These are phyloP conservation scores for Capsella bursapastoris DNA, from an alignment of 345 rosid species.

Conservation along the genomic window DNA sequence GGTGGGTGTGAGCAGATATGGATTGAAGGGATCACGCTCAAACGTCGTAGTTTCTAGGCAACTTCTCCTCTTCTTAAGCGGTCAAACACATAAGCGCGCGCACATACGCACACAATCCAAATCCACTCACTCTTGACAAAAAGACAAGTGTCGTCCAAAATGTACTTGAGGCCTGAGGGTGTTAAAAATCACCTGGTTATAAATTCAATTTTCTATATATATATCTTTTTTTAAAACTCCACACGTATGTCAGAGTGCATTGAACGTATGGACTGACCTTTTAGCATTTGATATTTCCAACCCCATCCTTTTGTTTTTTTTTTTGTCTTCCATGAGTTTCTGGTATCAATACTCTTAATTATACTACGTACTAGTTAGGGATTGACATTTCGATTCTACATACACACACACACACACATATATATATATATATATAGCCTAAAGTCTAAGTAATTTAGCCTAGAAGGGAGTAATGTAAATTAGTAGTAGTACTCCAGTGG, in stretches of 20 bases:
- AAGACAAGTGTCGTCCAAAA: conserved; percentile 27
- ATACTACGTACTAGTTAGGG: neutral
- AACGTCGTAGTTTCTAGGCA: conserved; percentile 17
- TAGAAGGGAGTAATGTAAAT: neutral
- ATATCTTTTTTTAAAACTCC: neutral
- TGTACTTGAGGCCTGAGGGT: neutral
- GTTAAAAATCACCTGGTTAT: neutral
- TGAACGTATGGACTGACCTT: conserved; percentile 12
- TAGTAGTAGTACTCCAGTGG: neutral
- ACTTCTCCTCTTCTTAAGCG: neutral
- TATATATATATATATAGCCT: neutral
- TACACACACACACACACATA: neutral
- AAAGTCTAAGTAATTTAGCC: neutral
- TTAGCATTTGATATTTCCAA: neutral
- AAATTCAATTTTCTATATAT: neutral
- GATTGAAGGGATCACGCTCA: conserved; percentile 25
- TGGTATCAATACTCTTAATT: neutral
- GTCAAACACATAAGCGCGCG: conserved; percentile 8
- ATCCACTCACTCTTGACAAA: neutral
- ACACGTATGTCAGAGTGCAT: conserved; percentile 15
- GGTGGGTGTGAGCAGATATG: conserved; percentile 1
- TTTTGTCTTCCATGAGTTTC: conserved; percentile 4
- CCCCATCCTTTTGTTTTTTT: neutral
- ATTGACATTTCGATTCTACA: neutral
- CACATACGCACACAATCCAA: neutral